Evolutionary conservation across 139 green algal genomes (phyloP), one percentile per base, ranked within the genome.

Genomic region (Raphidocelis subcapitata): DNA sequence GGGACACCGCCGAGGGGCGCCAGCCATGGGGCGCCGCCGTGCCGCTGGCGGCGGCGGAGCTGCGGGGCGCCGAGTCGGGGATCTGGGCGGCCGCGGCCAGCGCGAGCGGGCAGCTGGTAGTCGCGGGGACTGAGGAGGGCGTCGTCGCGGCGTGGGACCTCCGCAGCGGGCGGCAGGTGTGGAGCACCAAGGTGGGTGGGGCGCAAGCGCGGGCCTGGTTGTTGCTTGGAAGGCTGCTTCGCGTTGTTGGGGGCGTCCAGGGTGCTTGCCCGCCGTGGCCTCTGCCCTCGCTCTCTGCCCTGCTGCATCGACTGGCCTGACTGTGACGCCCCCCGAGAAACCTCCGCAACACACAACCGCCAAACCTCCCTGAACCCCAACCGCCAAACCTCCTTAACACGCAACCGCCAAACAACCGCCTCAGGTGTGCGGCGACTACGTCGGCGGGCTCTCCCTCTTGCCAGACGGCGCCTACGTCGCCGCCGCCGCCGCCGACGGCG

Each of bases 41-140:
- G n/a, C 44, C 77, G 29, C 28, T 70, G 29, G 80, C 86, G 3
- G 32, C 46, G 12, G 32, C 61, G 0, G 73, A 89, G 73, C 60
- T 92, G 32, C 41, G 60, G 15, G 84, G 87, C 23, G 64, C 86
- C 5, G 83, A 87, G 14, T 65, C 60, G 21, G 85, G 82, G 51
- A 79, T 94, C 54, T 93, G 88, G 88, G 80, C 79, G 37, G 59
- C 87, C 49, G 68, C 76, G 15, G 66, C 55, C 47, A 64, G 59
- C 23, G 37, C 55, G 0, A 74, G 66, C 37, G 75, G 55, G 1
- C 54, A 72, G 24, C 49, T 88, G 35, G 46, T 92, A 59, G 67
- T 88, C 3, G 79, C 82, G 5, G 91, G 91, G 55, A 92, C 86
- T 0, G 87, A 94, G 65, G 90, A 94, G 56, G 91, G 91, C 41